A percentile compares a stretch with the other conserved stretches of the same genome.
These are phyloP conservation scores for Fusarium transvaalense DNA, from an alignment of 2,329 filamentous ascomycete genomes.

Conservation along the genomic window DNA sequence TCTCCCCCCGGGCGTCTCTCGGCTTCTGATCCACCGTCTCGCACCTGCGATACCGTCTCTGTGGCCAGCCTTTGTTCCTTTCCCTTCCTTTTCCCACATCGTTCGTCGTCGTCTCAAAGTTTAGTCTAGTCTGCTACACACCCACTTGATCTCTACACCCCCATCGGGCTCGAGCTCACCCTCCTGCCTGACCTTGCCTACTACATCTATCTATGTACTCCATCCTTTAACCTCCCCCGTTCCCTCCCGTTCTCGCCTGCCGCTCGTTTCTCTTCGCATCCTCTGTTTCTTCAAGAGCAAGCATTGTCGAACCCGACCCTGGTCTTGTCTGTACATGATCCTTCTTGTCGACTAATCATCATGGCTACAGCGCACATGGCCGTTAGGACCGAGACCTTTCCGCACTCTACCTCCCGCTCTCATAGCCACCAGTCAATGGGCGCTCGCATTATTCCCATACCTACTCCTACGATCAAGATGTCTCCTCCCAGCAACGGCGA, in stretches of 20 bases:
- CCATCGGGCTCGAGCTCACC: constrained; percentile 31
- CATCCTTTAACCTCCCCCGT: constrained; percentile 40
- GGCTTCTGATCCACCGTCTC: constrained; percentile 41
- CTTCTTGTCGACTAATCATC: constrained; percentile 46
- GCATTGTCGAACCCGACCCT: constrained; percentile 30
- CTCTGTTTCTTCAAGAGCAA: constrained; percentile 26
- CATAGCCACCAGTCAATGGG: constrained; percentile 62
- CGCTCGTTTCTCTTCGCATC: constrained; percentile 25
- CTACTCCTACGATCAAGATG: constrained; percentile 69
- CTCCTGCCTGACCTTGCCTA: constrained; percentile 29
- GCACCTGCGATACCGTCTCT: constrained; percentile 36
- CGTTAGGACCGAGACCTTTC: constrained; percentile 64
- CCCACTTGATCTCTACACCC: constrained; percentile 32
- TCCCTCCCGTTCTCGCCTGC: constrained; percentile 32
- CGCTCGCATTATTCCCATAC: constrained; percentile 68
- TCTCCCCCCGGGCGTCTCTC: constrained; percentile 33
- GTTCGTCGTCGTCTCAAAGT: constrained; percentile 40
- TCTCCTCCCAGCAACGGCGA: constrained; percentile 69
- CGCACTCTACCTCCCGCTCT: constrained; percentile 57
- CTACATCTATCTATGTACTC: constrained; percentile 32
- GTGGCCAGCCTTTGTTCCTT: constrained; percentile 28
- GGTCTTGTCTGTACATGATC: constrained; percentile 25
- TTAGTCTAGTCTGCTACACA: constrained; percentile 40
- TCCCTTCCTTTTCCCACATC: constrained; percentile 23
- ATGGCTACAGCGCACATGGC: constrained; percentile 63